Evolutionary conservation across 1,139 yeast genomes (phyloP), one percentile per base, ranked within the genome.

Genomic region (Wickerhamomyces sp.): DNA sequence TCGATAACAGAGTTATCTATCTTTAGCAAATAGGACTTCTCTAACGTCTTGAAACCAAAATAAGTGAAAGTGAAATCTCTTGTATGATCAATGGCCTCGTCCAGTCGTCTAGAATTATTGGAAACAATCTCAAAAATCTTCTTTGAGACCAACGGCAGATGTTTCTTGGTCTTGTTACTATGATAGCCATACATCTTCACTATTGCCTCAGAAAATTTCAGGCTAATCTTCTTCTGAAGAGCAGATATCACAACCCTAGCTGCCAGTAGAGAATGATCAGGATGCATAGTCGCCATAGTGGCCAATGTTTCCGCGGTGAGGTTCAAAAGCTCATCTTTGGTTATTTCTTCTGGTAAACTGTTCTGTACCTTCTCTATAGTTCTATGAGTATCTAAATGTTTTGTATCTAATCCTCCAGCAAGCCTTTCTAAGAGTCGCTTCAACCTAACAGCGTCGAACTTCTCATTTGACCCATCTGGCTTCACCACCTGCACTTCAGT

Each of bases 251-350:
- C 96, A 51, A 93, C 83, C 69, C 99, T 83, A 32, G 98, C 98
- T 43, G 97, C 99, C 57, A 93, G 76, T 39, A 81, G 81, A 40
- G 97, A 96, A 60, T 93, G 91, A 68, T 93, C 98, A 26, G 98
- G 98, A 66, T 93, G 99, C 50, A 85, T 80, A 18, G 98, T 93
- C 51, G 97, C 88, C 96, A 91, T 85, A 61, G 87, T 85, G 38
- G 98, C 98, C 47, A 97, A 94, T 36, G 98, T 90, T 69, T 93
- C 99, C 37, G 97, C 96, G 42, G 96, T 95, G 58, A 89, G 76
- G 65, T 86, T 84, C 58, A 87, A 93, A 54, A 91, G 77, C 66
- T 90, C 95, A 51, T 83, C 76, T 46, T 91, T 84, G 56, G 86
- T 85, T 41, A 89, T 95, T 46, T 95, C 95, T 54, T 85, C 89